A percentile compares a stretch with the other conserved stretches of the same genome.
These are phyloP conservation scores for Solanum chaucha DNA, from an alignment of 257 asterid species.

Conservation along the genomic window DNA sequence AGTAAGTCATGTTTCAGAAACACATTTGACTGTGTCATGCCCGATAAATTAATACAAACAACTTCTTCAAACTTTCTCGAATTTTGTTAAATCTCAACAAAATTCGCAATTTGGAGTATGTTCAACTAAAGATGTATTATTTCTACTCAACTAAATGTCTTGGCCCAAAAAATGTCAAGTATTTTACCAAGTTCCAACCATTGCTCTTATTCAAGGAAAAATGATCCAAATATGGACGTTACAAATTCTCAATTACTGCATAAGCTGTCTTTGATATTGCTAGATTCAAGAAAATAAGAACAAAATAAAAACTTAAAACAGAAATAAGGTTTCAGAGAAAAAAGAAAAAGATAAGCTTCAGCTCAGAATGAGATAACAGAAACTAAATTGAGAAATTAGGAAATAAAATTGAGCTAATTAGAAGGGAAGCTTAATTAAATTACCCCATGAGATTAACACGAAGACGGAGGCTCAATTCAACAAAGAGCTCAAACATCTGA, in stretches of 20 bases:
- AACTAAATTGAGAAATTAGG: not conserved
- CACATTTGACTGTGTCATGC: not conserved
- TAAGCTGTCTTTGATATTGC: not conserved
- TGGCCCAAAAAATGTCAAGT: not conserved
- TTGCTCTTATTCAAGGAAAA: not conserved
- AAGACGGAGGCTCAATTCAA: constrained; percentile 84
- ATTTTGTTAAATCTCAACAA: not conserved
- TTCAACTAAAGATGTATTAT: not conserved
- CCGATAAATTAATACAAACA: not conserved
- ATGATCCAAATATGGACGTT: not conserved
- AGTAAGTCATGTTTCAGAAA: not conserved
- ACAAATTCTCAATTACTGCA: not conserved
- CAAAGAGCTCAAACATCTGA: constrained; percentile 98
- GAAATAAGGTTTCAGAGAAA: not conserved
- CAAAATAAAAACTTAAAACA: not conserved
- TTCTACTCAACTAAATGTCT: not conserved
- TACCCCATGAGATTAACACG: constrained; percentile 93
- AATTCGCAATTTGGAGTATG: not conserved
- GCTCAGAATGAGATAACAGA: not conserved
- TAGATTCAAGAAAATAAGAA: not conserved
- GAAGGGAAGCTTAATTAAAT: constrained; percentile 7
- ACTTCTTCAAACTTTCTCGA: not conserved
- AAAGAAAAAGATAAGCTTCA: not conserved
- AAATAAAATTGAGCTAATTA: not conserved
- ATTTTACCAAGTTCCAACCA: not conserved